Base-by-base conservation (phyloP, 805 yeast species). In the Monosporozyma siamensis region DNA sequence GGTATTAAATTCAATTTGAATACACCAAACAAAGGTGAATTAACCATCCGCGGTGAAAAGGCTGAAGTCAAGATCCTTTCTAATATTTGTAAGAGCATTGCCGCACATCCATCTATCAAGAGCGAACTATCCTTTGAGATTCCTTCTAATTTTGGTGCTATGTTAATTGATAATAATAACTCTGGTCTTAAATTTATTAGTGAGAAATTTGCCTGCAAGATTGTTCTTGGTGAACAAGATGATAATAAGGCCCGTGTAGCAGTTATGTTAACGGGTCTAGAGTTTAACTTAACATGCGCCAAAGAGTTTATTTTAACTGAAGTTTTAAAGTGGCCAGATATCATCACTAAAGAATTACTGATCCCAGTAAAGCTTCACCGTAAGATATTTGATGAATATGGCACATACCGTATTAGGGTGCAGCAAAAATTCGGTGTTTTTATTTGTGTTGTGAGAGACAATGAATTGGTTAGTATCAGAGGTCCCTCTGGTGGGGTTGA, bases 401-500 rank as follows among this genome's bases (percentile, higher is more conserved):
- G 96, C 55, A 67, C 75, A 45, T 82, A 84, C 59, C 85, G 85
- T 51, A 79, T 78, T 58, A 82, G 95, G 61, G 71, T 92, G 59
- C 90, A 83, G 62, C 89, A 85, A 44, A 87, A 86, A 64, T 90
- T 92, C 68, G 75, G 74, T 48, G 97, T 90, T 34, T 70, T 70
- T 47, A 82, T 92, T 54, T 70, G 75, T 54, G 86, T 92, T 71
- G 94, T 95, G 27, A 63, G 72, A 48, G 69, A 68, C 30, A 70
- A 68, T 44, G 92, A 84, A 52, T 79, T 82, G 32, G 69, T 74
- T 34, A 67, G 72, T 23, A 74, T 90, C 45, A 79, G 80, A 56
- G 97, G 97, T 43, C 95, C 97, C 39, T 84, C 97, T 21, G 82
- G 80, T 64, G 92, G 90, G 51, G 97, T 84, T 26, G 71, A 77